Percentiles rank a stretch among this genome's conserved stretches.
Conservation (phyloP, 306 rosid species). For the Sicyos edulis region DNA sequence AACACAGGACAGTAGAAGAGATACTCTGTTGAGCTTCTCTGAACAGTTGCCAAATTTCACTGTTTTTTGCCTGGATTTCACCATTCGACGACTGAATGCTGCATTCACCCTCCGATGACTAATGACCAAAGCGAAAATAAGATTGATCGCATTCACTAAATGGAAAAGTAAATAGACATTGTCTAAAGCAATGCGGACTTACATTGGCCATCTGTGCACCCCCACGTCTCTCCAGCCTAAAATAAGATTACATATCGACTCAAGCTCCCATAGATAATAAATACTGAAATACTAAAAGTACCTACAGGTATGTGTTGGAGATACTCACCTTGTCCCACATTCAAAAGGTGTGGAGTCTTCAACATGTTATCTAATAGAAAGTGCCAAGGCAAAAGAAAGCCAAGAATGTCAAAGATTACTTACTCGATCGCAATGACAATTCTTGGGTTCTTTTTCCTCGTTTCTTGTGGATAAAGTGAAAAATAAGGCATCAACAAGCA, state of each 20-base stretch:
- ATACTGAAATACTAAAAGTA: not conserved
- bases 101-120: not conserved
- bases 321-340: no score
- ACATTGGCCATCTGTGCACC: constrained; percentile 44
- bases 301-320: not conserved
- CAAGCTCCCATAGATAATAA: constrained; percentile 4
- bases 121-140: not conserved
- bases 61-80: constrained; percentile 30
- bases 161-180: constrained; percentile 8
- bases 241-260: constrained; percentile 11
- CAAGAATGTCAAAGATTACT: constrained; percentile 6
- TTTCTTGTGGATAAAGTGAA: no score
- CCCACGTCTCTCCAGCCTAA: constrained; percentile 42
- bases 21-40: constrained; percentile 83
- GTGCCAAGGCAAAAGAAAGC: not conserved
- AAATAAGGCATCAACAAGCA: no score
- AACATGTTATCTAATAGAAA: no score
- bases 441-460: no score
- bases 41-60: constrained; percentile 58
- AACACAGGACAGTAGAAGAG: constrained; percentile 12
- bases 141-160: not conserved
- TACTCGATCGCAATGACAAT: constrained; percentile 29
- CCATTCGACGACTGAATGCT: constrained; percentile 35
- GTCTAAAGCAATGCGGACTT: constrained; percentile 24
- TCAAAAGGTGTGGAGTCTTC: no score